These are phyloP conservation scores for Epichloe brachyelytri DNA, from an alignment of 2,329 filamentous ascomycete species.

Conservation along the genomic window DNA sequence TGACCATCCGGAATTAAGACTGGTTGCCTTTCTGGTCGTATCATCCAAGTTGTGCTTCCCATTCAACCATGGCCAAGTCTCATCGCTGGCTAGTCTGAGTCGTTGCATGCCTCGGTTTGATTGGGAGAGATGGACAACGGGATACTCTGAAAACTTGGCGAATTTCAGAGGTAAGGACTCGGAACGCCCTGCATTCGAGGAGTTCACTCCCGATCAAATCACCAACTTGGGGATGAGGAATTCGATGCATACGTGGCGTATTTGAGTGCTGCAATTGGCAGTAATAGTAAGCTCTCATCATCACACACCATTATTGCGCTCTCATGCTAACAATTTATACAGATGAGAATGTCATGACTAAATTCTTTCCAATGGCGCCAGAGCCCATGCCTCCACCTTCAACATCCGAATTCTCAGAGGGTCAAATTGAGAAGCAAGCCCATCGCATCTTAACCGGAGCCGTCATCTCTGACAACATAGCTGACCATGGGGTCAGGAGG, in stretches of 20 bases:
- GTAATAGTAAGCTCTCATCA: conserved; percentile 16
- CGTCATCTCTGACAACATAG: conserved; percentile 1
- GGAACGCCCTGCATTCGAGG: conserved; percentile 27
- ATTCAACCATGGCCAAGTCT: conserved; percentile 44
- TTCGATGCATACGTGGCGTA: conserved; percentile 52
- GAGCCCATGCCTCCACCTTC: conserved; percentile 8
- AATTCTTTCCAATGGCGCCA: conserved; percentile 23
- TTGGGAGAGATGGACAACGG: conserved; percentile 57
- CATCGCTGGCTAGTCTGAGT: conserved; percentile 8
- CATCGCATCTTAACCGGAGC: conserved; percentile 12
- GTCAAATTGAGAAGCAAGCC: conserved; percentile 13
- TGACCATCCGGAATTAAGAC: conserved; percentile 60
- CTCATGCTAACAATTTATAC: not conserved
- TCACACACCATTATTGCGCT: not conserved
- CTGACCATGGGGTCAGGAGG: not conserved
- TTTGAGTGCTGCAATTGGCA: conserved; percentile 20
- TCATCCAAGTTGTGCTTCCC: conserved; percentile 71
- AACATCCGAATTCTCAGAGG: conserved; percentile 12
- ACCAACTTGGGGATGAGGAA: conserved; percentile 45
- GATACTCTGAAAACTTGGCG: conserved; percentile 23
- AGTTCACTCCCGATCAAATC: conserved; percentile 49
- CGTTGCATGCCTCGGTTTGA: conserved; percentile 33
- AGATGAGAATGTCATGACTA: conserved; percentile 18
- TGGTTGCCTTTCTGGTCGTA: conserved; percentile 59
- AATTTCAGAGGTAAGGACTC: conserved; percentile 2